A percentile compares a stretch with the other conserved stretches of the same genome.
Conservation (phyloP, 495 filamentous ascomycete species). For the Xylaria curta region DNA sequence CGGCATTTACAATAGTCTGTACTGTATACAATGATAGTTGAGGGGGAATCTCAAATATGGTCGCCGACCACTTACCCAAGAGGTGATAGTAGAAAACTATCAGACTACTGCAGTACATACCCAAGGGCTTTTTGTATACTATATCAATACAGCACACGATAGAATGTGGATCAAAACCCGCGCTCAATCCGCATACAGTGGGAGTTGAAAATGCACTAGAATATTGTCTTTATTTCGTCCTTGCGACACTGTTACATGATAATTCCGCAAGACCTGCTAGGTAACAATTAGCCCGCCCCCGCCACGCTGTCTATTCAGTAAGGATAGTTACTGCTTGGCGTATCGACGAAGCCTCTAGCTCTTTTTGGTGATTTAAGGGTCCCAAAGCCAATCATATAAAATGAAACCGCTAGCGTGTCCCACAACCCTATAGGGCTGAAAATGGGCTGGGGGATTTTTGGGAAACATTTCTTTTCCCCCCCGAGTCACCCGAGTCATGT, state of each 20-base stretch:
- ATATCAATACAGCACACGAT: too few species aligned
- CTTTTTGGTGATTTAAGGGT: conserved; percentile 9
- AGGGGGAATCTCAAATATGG: neutral
- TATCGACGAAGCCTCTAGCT: conserved; percentile 8
- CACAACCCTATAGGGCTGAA: conserved; percentile 32
- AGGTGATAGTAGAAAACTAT: neutral
- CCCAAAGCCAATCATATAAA: conserved; percentile 17
- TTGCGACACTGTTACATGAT: neutral
- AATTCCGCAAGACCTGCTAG: neutral
- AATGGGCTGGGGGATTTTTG: conserved; percentile 23
- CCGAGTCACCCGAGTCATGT: conserved; percentile 23
- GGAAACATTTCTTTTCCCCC: conserved; percentile 20
- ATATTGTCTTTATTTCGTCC: neutral
- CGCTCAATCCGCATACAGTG: neutral
- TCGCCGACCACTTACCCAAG: neutral
- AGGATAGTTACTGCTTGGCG: neutral
- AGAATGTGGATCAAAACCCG: conserved; percentile 2
- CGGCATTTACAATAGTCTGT: too few species aligned
- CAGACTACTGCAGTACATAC: neutral
- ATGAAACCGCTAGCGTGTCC: conserved; percentile 9
- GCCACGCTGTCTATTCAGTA: neutral
- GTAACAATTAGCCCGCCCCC: neutral
- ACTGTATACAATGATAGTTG: too few species aligned
- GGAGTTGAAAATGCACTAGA: neutral
- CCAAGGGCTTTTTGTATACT: neutral